These are phyloP conservation scores for Alternaria sp. DNA, from an alignment of 2,329 filamentous ascomycete species.

Conservation along the genomic window DNA sequence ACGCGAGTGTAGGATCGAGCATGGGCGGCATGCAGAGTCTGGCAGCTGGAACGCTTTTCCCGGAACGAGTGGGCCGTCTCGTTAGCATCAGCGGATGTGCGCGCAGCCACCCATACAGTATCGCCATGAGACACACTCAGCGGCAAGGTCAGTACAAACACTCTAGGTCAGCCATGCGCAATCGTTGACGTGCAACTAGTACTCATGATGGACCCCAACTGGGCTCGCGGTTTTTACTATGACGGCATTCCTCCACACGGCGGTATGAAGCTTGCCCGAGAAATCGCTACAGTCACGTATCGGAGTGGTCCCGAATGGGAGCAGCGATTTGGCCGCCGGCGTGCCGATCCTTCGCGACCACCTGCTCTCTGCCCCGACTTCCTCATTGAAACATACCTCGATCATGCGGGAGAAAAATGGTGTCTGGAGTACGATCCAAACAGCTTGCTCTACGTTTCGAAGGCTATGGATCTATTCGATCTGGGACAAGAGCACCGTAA, in stretches of 20 bases:
- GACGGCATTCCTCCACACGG: constrained; percentile 85
- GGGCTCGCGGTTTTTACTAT: constrained; percentile 91
- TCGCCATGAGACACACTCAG: constrained; percentile 98
- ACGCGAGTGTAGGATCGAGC: constrained; percentile 92
- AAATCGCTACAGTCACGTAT: constrained; percentile 98
- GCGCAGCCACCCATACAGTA: constrained; percentile 93
- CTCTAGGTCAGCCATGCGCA: neutral
- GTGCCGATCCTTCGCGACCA: constrained; percentile 83
- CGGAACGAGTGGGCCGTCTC: constrained; percentile 79
- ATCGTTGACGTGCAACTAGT: constrained; percentile 56
- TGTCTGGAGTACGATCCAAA: constrained; percentile 96
- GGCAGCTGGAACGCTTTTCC: constrained; percentile 83
- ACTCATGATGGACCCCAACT: constrained; percentile 98
- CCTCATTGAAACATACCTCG: constrained; percentile 95
- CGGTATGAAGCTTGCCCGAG: constrained; percentile 96
- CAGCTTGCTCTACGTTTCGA: constrained; percentile 93
- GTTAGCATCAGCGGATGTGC: constrained; percentile 94
- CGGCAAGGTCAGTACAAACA: constrained; percentile 65
- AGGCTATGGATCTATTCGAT: constrained; percentile 98
- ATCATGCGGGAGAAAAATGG: constrained; percentile 98
- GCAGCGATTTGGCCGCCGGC: constrained; percentile 83
- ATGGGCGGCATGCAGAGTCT: constrained; percentile 99
- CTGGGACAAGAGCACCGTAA: constrained; percentile 75
- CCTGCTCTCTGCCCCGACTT: constrained; percentile 97
- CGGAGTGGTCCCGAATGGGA: constrained; percentile 98